Conservation (phyloP, 441 rosid species). For the Geranium incanum region DNA sequence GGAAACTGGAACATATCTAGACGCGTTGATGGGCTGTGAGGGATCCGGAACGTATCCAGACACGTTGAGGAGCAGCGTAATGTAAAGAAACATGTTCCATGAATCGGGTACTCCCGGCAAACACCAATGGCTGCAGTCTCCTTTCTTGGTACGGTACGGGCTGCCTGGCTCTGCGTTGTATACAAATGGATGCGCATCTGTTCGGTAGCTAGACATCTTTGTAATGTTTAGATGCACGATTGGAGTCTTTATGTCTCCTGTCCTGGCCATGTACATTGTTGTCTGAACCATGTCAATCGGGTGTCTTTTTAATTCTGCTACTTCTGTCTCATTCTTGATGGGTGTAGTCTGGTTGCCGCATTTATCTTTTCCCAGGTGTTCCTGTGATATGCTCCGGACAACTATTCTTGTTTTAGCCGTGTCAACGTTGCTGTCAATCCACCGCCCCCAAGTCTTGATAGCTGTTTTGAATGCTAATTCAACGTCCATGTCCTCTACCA, state of each 20-base stretch:
- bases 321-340: slow-evolving; percentile 19
- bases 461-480: slow-evolving; percentile 30
- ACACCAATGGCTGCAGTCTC: slow-evolving; percentile 47
- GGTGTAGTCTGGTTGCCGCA: slow-evolving; percentile 30
- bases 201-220: slow-evolving; percentile 26
- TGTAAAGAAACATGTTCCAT: slow-evolving; percentile 36
- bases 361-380: slow-evolving; percentile 27
- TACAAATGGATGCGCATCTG: slow-evolving; percentile 33
- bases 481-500: slow-evolving; percentile 26
- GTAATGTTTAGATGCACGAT: slow-evolving; percentile 33
- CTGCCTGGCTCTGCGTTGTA: slow-evolving; percentile 23
- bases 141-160: slow-evolving; percentile 12
- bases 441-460: slow-evolving; percentile 32
- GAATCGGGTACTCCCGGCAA: slow-evolving; percentile 45
- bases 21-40: slow-evolving; percentile 15
- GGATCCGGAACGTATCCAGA: slow-evolving; percentile 12
- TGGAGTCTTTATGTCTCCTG: slow-evolving; percentile 22
- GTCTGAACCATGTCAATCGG: slow-evolving; percentile 24
- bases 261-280: slow-evolving; percentile 7
- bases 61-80: slow-evolving; percentile 24
- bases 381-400: slow-evolving; percentile 34
- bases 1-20: slow-evolving; percentile 13
- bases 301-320: slow-evolving; percentile 17
- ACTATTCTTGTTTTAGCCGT: slow-evolving; percentile 23
- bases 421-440: slow-evolving; percentile 27